Percentiles rank a stretch among this genome's conserved stretches.
Conservation (phyloP, 179 eudicot species). For the Patellifolia procumbens region DNA sequence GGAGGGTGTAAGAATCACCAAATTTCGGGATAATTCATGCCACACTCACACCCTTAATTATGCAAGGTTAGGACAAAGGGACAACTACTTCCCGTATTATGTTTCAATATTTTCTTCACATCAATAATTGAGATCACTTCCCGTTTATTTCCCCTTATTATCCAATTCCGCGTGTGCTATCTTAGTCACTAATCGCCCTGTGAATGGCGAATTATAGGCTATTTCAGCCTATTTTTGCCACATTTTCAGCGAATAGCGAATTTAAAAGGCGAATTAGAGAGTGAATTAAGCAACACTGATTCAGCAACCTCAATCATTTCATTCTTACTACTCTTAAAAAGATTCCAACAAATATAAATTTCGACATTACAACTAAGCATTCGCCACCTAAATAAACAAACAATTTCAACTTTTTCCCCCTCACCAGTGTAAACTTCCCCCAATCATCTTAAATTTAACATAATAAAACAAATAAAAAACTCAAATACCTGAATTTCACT, state of each 20-base stretch:
- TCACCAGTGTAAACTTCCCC: background rate
- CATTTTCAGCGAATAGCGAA: too few species aligned
- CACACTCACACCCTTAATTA: background rate
- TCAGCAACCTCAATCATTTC: too few species aligned
- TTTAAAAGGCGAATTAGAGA: too few species aligned
- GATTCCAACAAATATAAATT: background rate
- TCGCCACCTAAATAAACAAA: background rate
- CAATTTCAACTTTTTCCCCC: background rate
- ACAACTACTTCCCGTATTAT: background rate
- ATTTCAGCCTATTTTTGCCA: too few species aligned
- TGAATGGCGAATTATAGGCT: too few species aligned
- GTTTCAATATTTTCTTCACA: background rate
- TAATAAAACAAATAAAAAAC: background rate
- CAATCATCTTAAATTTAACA: background rate
- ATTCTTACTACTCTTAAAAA: too few species aligned
- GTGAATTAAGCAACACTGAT: too few species aligned
- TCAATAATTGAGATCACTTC: background rate
- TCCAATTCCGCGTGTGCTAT: too few species aligned
- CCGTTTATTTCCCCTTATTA: too few species aligned
- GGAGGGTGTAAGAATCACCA: background rate
- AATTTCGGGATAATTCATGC: background rate
- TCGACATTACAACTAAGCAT: background rate
- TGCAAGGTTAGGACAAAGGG: background rate
- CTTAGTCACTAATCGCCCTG: too few species aligned
- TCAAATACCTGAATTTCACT: conserved; percentile 43